A percentile compares a stretch with the other conserved stretches of the same genome.
Evolutionary conservation across 805 yeast species (phyloP).

Genomic region (Metschnikowia dekortorum): DNA sequence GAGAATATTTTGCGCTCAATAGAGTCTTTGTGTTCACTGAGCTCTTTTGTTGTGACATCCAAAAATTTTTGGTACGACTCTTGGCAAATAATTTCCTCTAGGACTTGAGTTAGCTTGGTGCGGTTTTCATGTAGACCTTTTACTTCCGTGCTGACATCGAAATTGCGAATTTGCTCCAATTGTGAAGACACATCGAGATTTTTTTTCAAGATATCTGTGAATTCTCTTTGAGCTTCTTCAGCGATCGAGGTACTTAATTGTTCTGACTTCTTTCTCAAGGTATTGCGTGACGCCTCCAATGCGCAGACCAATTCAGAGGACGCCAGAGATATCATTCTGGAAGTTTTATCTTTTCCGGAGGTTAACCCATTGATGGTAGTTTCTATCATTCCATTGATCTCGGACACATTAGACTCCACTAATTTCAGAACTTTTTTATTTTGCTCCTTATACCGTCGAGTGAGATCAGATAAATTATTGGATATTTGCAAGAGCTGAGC

Average conservation of each 20-base stretch:
- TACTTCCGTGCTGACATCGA: background rate
- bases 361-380: background rate
- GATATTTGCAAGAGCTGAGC: background rate
- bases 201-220: background rate
- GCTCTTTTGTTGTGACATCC: background rate
- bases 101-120: background rate
- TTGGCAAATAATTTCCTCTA: background rate
- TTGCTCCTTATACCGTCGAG: background rate
- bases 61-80: background rate
- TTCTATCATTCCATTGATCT: background rate
- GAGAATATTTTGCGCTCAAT: background rate
- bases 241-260: background rate
- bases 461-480: background rate
- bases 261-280: background rate
- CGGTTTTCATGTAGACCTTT: background rate
- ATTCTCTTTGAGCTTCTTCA: background rate
- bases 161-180: background rate
- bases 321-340: background rate
- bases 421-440: constrained; percentile 1
- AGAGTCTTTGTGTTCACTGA: background rate
- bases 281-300: background rate
- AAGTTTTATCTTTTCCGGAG: background rate
- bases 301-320: background rate
- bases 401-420: background rate
- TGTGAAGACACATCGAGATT: background rate